Evolutionary conservation across 106 monocot genomes (phyloP).

Genomic region (Chionographis japonica): DNA sequence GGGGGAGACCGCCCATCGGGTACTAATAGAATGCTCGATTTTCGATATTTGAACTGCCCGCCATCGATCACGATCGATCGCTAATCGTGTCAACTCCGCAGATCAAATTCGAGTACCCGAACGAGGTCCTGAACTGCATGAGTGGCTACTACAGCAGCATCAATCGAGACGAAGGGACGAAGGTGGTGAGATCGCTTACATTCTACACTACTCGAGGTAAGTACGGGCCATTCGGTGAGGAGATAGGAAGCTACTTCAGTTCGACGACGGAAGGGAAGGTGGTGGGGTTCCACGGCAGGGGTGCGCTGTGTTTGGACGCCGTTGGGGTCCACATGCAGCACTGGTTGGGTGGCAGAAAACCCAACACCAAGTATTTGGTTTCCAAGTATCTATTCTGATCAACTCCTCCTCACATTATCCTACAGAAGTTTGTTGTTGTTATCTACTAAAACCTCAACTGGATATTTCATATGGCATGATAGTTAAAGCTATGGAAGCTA

Average conservation of each 20-base stretch:
- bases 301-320: conserved; percentile 33
- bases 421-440: too few relatives aligned
- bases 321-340: conserved; percentile 44
- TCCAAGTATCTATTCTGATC: conserved; percentile 27
- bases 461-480: too few relatives aligned
- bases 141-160: conserved; percentile 28
- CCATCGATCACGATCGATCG: too few relatives aligned
- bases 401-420: background rate
- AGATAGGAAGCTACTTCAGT: conserved; percentile 38
- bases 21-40: background rate
- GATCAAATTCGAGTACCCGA: conserved; percentile 38
- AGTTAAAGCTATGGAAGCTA: too few relatives aligned
- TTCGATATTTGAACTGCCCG: too few relatives aligned
- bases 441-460: too few relatives aligned
- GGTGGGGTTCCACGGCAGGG: conserved; percentile 40
- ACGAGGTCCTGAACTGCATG: conserved; percentile 31
- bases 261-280: conserved; percentile 38
- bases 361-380: conserved; percentile 7
- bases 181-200: conserved; percentile 31
- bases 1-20: conserved; percentile 24
- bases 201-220: conserved; percentile 28
- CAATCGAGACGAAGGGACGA: conserved; percentile 3
- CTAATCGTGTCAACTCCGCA: conserved; percentile 10
- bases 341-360: conserved; percentile 28
- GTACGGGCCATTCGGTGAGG: conserved; percentile 46